Evolutionary conservation across 805 yeast genomes (phyloP).

Genomic region (Wickerhamia fluorescens): DNA sequence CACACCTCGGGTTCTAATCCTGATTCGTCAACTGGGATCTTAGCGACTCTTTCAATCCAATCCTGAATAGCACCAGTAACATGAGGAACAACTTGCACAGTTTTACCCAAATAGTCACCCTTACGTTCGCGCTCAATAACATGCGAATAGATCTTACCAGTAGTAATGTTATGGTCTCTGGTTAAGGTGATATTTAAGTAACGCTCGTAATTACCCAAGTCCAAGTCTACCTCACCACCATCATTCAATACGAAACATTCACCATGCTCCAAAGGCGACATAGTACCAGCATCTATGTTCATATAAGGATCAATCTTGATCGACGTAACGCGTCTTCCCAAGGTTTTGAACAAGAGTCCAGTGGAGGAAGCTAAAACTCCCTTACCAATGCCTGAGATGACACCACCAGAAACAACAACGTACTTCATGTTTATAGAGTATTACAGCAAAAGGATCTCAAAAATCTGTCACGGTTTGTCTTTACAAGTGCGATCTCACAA

Average conservation of each 20-base stretch:
- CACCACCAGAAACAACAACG: constrained; percentile 99
- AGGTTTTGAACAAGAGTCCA: constrained; percentile 87
- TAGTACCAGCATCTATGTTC: constrained; percentile 99
- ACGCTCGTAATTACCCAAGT: constrained; percentile 96
- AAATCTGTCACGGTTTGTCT: constrained; percentile 1
- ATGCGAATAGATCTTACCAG: constrained; percentile 93
- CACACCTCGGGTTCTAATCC: constrained; percentile 92
- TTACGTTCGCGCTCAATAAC: constrained; percentile 93
- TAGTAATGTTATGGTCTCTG: constrained; percentile 91
- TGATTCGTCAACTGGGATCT: constrained; percentile 83
- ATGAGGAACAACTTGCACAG: constrained; percentile 99
- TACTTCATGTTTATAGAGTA: constrained; percentile 62
- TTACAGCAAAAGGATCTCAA: constrained; percentile 2
- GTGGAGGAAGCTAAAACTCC: constrained; percentile 98
- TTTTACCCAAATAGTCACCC: constrained; percentile 96
- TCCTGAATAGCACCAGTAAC: constrained; percentile 96
- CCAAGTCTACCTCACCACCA: constrained; percentile 98
- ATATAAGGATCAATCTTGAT: constrained; percentile 98
- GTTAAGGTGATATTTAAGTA: constrained; percentile 91
- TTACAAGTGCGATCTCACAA: too few species aligned
- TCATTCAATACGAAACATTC: constrained; percentile 97
- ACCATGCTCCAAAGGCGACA: constrained; percentile 99
- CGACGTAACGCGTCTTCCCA: constrained; percentile 92
- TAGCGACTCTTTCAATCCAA: constrained; percentile 93
- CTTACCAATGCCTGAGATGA: constrained; percentile 97